Conservation (phyloP, 2,329 filamentous ascomycete genomes). For the Pleurostoma richardsiae region DNA sequence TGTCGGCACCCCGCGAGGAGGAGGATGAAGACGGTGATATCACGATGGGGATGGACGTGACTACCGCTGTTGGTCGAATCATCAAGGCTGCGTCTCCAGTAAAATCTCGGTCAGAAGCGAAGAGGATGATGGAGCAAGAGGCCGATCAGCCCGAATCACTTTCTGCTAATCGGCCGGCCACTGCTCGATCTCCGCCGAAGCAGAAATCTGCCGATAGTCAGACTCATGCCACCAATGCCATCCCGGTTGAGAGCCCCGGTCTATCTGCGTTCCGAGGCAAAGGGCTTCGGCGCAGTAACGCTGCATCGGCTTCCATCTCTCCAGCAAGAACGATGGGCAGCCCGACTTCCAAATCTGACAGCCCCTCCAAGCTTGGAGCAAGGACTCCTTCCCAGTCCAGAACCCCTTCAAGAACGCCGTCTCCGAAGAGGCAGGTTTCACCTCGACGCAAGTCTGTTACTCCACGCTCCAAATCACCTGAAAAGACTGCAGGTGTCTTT, state of each 20-base stretch:
- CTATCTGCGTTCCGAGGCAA: slow-evolving; percentile 47
- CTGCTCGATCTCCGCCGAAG: slow-evolving; percentile 32
- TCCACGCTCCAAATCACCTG: slow-evolving; percentile 22
- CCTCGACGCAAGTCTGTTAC: slow-evolving; percentile 5
- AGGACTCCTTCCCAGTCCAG: not conserved
- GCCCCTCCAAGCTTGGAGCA: not conserved
- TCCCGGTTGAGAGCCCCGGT: slow-evolving; percentile 48
- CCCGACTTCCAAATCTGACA: not conserved
- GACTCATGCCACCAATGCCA: slow-evolving; percentile 14
- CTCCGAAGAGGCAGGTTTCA: slow-evolving; percentile 11
- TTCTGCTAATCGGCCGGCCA: slow-evolving; percentile 32
- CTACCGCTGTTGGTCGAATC: slow-evolving; percentile 58
- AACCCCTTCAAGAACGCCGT: slow-evolving; percentile 17
- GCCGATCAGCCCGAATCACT: slow-evolving; percentile 41
- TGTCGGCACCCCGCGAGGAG: slow-evolving; percentile 27
- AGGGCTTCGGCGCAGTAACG: slow-evolving; percentile 42
- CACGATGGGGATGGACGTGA: slow-evolving; percentile 65
- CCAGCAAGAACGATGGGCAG: slow-evolving; percentile 8
- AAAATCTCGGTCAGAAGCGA: slow-evolving; percentile 41
- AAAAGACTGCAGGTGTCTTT: slow-evolving; percentile 41
- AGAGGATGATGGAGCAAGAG: slow-evolving; percentile 55
- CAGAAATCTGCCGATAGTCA: not conserved
- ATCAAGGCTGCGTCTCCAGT: slow-evolving; percentile 34
- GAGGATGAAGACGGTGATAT: slow-evolving; percentile 27
- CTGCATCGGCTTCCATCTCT: slow-evolving; percentile 34